Conservation (phyloP, 2,329 filamentous ascomycete genomes). For the Exserohilum rostratum region DNA sequence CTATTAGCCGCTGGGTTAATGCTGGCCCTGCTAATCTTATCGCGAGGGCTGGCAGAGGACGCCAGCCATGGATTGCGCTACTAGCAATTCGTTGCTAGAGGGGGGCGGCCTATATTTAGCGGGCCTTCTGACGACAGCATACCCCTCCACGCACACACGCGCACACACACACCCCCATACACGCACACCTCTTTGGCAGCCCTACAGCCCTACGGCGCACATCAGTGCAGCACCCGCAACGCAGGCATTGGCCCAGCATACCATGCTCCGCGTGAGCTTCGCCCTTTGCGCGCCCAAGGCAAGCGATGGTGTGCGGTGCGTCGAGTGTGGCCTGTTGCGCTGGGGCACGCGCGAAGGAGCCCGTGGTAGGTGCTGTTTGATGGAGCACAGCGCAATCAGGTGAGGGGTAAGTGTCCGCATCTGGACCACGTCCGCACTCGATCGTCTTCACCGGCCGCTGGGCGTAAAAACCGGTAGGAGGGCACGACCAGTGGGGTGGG, state of each 20-base stretch:
- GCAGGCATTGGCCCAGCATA: constrained; percentile 13
- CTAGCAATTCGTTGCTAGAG: constrained; percentile 6
- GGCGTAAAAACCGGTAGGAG: constrained; percentile 21
- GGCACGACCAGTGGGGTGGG: constrained; percentile 22
- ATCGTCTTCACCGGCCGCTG: constrained; percentile 19
- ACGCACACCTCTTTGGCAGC: no score
- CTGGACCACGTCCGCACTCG: constrained; percentile 11
- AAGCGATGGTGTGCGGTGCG: no score
- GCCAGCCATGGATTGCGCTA: constrained; percentile 4
- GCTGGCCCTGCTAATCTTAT: constrained; percentile 22
- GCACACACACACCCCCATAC: no score
- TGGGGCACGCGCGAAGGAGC: constrained; percentile 16
- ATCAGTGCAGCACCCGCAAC: constrained; percentile 9
- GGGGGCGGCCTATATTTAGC: constrained; percentile 37
- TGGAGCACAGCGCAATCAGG: constrained; percentile 15
- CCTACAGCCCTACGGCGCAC: constrained; percentile 35
- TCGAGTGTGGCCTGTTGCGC: constrained; percentile 15
- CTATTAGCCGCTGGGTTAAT: constrained; percentile 17
- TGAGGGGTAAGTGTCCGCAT: constrained; percentile 12
- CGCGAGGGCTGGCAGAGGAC: constrained; percentile 3
- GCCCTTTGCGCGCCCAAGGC: no score
- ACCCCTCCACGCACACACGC: constrained; percentile 6
- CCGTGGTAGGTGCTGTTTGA: constrained; percentile 22
- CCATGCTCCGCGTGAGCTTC: constrained; percentile 18
- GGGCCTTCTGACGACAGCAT: constrained; percentile 25